Evolutionary conservation across 192 early-diverging fungal species (phyloP).

Genomic region (Backusella circina): DNA sequence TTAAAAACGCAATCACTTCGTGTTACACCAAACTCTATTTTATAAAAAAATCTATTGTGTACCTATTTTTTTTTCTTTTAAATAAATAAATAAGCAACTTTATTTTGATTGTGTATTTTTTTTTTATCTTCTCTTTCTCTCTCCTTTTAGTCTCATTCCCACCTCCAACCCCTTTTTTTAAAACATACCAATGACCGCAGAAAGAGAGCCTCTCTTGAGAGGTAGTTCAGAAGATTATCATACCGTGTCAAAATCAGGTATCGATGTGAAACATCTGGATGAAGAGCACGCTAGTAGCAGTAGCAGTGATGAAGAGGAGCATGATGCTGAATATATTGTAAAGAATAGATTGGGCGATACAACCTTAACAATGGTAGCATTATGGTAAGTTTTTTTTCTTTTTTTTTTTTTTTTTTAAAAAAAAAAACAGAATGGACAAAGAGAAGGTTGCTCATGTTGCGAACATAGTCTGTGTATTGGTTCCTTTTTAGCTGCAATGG

Average conservation of each 20-base stretch:
- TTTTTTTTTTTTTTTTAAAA: too few relatives aligned
- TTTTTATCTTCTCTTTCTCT: not conserved
- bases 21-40: not conserved
- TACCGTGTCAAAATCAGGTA: not conserved
- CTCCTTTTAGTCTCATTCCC: not conserved
- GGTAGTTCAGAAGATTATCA: not conserved
- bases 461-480: constrained; percentile 20
- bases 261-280: not conserved
- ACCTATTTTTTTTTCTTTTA: not conserved
- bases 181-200: not conserved
- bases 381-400: constrained; percentile 7
- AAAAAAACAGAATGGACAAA: not conserved
- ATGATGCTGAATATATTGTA: constrained; percentile 1
- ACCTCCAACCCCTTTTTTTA: not conserved
- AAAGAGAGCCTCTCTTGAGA: not conserved
- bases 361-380: not conserved
- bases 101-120: not conserved
- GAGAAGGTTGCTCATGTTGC: too few relatives aligned
- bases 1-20: not conserved
- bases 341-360: not conserved
- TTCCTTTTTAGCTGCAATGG: constrained; percentile 22
- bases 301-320: not conserved
- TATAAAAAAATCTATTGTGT: not conserved
- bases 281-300: not conserved
- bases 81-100: not conserved